Evolutionary conservation across 2,329 filamentous ascomycete genomes (phyloP), one percentile per base, ranked within the genome.

Genomic region (Gremmenia infestans): DNA sequence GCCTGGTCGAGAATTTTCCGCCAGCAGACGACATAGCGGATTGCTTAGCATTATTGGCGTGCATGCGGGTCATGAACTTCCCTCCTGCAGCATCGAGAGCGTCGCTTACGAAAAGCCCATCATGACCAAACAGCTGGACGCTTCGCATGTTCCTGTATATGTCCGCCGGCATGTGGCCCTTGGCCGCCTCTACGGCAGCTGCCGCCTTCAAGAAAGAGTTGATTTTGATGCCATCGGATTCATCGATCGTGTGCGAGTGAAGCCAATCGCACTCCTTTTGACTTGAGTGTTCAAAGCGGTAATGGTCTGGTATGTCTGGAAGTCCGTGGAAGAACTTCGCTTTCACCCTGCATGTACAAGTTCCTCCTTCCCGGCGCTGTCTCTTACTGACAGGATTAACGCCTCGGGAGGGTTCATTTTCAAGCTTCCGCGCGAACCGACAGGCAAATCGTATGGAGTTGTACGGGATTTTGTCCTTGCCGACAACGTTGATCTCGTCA

Each of bases 161-260:
- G n/a, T 58, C 52, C 11, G 52, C 55, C 4, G 55, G 55, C 52
- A 58, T 58, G 17, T 54, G 47, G 15, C 52, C 55, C 36, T 57
- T 57, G 15, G 55, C 55, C 4, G 53, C 36, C 35, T 58, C 52
- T 7, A 54, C 37, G 4, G 55, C 52, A 9, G 55, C 55, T 5
- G 48, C 48, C 11, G 55, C 53, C 35, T 46, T 54, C 28, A 58
- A 22, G 28, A 54, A 58, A 4, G 55, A 54, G 47, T 58, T 54
- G 40, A 58, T 58, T 23, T 58, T 58, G n/a, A 48, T 54, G 17
- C 35, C 25, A 46, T 54, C 55, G 1, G 52, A 54, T 15, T 58
- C 55, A 37, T 52, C 55, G 32, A 58, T 54, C 2, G 55, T 54
- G 32, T 58, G 55, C n/a, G 55, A 52, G 32, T 58, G 55, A 2